phyloP scores from a whole-genome alignment of 2,329 filamentous ascomycete genomes.

The Colletotrichum coccodes region DNA sequence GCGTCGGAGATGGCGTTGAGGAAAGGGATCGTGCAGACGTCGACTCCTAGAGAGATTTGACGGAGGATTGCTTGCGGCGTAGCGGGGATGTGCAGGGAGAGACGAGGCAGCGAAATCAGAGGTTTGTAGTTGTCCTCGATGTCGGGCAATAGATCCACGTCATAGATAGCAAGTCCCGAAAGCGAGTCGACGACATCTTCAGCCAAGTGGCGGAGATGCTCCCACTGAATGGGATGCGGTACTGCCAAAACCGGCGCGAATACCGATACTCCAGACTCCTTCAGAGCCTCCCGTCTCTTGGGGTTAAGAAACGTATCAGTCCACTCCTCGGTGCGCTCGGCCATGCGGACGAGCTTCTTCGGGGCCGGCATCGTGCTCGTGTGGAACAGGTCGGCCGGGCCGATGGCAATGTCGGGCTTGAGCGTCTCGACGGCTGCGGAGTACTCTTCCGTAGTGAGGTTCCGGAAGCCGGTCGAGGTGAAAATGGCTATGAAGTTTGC shows the following conservation, averaged over 20 bases:
- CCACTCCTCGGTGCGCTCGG: conserved; percentile 87
- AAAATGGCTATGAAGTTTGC: conserved; percentile 78
- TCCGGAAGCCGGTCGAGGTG: conserved; percentile 87
- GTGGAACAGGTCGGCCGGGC: conserved; percentile 75
- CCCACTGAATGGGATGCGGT: conserved; percentile 77
- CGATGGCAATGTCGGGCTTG: conserved; percentile 82
- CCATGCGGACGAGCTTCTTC: conserved; percentile 85
- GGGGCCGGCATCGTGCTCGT: conserved; percentile 63
- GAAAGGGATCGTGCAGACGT: conserved; percentile 83
- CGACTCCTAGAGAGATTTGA: conserved; percentile 80
- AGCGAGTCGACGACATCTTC: conserved; percentile 69
- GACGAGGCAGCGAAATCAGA: conserved; percentile 73
- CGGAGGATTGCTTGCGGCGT: conserved; percentile 82
- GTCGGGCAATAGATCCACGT: conserved; percentile 74
- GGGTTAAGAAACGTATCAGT: conserved; percentile 72
- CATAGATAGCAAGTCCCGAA: conserved; percentile 82
- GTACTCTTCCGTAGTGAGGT: conserved; percentile 77
- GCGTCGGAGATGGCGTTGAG: conserved; percentile 80
- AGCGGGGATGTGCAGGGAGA: conserved; percentile 76
- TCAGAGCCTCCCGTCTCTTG: conserved; percentile 44
- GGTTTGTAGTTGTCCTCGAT: conserved; percentile 65
- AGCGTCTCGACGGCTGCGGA: conserved; percentile 71
- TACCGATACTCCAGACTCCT: conserved; percentile 51
- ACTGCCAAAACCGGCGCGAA: conserved; percentile 80
- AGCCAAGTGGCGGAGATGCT: conserved; percentile 79